These are phyloP conservation scores for Byssothecium circinans DNA, from an alignment of 2,329 filamentous ascomycete species.

Conservation along the genomic window DNA sequence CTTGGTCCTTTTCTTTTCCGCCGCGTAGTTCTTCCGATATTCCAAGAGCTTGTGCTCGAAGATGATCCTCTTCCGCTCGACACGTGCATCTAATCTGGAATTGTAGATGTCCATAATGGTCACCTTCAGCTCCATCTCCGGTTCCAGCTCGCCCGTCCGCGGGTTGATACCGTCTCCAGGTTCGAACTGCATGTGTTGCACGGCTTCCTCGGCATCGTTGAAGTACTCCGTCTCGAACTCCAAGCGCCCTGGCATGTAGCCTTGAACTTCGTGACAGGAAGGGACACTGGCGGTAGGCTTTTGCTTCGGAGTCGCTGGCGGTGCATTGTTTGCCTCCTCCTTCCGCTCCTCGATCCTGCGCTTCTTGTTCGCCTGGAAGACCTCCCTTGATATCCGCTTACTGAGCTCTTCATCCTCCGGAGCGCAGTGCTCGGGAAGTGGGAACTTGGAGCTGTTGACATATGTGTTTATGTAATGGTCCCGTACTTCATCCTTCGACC, in stretches of 20 bases:
- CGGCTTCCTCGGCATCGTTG: slow-evolving; percentile 96
- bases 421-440: slow-evolving; percentile 82
- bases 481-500: slow-evolving; percentile 91
- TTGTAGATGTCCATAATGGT: slow-evolving; percentile 99
- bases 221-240: slow-evolving; percentile 98
- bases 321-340: slow-evolving; percentile 80
- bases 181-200: slow-evolving; percentile 98
- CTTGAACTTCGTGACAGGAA: slow-evolving; percentile 95
- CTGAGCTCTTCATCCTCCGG: slow-evolving; percentile 78
- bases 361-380: slow-evolving; percentile 93
- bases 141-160: slow-evolving; percentile 80
- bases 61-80: slow-evolving; percentile 92
- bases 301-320: slow-evolving; percentile 83
- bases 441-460: slow-evolving; percentile 79
- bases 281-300: slow-evolving; percentile 96
- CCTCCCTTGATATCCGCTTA: slow-evolving; percentile 80
- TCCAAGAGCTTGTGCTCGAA: slow-evolving; percentile 94
- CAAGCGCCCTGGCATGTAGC: slow-evolving; percentile 95
- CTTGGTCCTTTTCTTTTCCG: slow-evolving; percentile 94
- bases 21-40: slow-evolving; percentile 84
- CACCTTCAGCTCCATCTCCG: slow-evolving; percentile 96
- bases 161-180: slow-evolving; percentile 91
- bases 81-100: slow-evolving; percentile 81
- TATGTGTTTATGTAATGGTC: slow-evolving; percentile 92
- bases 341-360: slow-evolving; percentile 88